Conservation (phyloP, 2,329 filamentous ascomycete species). For the Botrytis fragariae region DNA sequence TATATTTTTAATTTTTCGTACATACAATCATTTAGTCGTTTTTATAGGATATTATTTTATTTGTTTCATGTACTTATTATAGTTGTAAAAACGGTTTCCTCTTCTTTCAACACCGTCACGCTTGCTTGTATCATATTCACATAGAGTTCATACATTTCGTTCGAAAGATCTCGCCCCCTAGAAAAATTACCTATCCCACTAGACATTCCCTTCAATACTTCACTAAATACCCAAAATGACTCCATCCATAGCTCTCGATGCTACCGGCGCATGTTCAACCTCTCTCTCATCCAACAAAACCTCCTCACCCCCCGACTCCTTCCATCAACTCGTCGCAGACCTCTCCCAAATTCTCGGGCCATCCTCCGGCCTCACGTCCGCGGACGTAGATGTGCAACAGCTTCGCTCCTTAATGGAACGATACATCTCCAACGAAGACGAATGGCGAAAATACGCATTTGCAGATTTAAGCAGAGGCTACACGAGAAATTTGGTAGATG, state of each 20-base stretch:
- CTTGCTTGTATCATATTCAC: not conserved
- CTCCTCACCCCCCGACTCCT: slow-evolving; percentile 46
- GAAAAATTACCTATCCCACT: not conserved
- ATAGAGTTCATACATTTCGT: not conserved
- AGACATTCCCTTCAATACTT: not conserved
- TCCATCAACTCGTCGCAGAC: slow-evolving; percentile 69
- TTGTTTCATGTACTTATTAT: not conserved
- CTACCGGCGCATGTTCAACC: not conserved
- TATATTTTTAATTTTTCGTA: not conserved
- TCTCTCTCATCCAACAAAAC: not conserved
- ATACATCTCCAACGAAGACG: slow-evolving; percentile 65
- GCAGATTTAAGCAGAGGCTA: slow-evolving; percentile 69
- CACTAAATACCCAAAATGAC: not conserved
- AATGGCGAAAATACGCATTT: slow-evolving; percentile 76
- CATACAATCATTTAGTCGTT: not conserved
- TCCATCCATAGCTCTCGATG: slow-evolving; percentile 12
- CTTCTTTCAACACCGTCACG: not conserved
- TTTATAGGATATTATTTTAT: not conserved
- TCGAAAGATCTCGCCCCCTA: not conserved
- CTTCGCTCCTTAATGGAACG: slow-evolving; percentile 70
- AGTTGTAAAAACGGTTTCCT: not conserved
- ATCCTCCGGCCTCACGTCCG: slow-evolving; percentile 76
- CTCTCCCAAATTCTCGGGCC: slow-evolving; percentile 74
- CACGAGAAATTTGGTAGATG: slow-evolving; percentile 85
- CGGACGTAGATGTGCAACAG: slow-evolving; percentile 72